These are phyloP conservation scores for Anaeromyces robustus DNA, from an alignment of 192 early-diverging fungal species.

Conservation along the genomic window DNA sequence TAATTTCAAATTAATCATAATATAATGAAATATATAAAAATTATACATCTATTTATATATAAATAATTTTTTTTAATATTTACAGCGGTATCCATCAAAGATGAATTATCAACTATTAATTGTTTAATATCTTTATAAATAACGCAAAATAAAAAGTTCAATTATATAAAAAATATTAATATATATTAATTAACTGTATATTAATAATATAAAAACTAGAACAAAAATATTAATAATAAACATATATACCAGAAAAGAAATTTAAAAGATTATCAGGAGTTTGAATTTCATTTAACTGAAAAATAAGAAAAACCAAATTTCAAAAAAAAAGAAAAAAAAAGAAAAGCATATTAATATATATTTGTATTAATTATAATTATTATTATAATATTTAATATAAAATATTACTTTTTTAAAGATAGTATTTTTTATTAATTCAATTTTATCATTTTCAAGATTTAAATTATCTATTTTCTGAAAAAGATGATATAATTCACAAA, in stretches of 20 bases:
- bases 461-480: not conserved
- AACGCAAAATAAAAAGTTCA: too few species aligned
- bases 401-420: not conserved
- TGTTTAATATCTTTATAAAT: not conserved
- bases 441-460: not conserved
- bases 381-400: not conserved
- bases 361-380: too few species aligned
- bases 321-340: too few species aligned
- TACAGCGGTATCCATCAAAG: not conserved
- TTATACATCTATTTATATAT: too few species aligned
- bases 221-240: not conserved
- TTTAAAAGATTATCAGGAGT: not conserved
- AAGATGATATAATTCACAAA: not conserved
- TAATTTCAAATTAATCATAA: too few species aligned
- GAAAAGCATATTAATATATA: too few species aligned
- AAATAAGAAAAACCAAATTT: too few species aligned
- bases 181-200: too few species aligned
- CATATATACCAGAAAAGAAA: not conserved
- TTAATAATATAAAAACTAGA: too few species aligned
- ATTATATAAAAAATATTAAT: too few species aligned
- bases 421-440: not conserved
- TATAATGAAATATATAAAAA: too few species aligned
- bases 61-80: too few species aligned
- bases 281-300: not conserved
- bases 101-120: not conserved